Conservation (phyloP, 2,329 filamentous ascomycete species). For the Diplodia scrobiculata region DNA sequence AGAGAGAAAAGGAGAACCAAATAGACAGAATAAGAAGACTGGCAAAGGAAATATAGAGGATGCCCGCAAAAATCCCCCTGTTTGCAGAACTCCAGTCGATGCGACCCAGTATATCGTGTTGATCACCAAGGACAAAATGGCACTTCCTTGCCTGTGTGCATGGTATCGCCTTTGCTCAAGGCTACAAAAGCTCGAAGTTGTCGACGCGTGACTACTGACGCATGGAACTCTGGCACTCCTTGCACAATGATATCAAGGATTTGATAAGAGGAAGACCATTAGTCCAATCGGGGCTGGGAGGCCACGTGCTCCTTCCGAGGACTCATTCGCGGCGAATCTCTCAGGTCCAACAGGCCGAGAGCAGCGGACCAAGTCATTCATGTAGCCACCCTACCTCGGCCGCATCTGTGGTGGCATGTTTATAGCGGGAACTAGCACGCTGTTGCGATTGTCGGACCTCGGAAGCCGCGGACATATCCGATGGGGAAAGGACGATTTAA, state of each 20-base stretch:
- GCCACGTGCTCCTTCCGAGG: background rate
- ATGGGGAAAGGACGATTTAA: background rate
- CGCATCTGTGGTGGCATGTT: background rate
- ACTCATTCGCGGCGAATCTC: background rate
- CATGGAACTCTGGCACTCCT: background rate
- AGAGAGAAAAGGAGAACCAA: background rate
- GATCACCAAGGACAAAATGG: background rate
- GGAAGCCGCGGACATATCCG: conserved; percentile 3
- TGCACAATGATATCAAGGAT: background rate
- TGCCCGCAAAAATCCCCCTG: background rate
- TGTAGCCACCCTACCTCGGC: background rate
- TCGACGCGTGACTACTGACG: background rate
- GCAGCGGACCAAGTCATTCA: background rate
- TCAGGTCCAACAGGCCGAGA: background rate
- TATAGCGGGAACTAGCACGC: background rate
- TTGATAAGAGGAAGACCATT: background rate
- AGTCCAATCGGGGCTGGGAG: background rate
- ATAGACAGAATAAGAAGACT: background rate
- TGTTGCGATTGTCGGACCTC: background rate
- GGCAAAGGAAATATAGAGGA: background rate
- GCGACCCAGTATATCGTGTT: background rate
- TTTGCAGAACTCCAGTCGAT: background rate
- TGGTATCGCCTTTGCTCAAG: background rate
- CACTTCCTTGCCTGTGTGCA: background rate
- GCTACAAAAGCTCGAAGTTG: background rate